Evolutionary conservation across 108 stramenopile genomes (phyloP).

Genomic region (Nitzschia putrida): DNA sequence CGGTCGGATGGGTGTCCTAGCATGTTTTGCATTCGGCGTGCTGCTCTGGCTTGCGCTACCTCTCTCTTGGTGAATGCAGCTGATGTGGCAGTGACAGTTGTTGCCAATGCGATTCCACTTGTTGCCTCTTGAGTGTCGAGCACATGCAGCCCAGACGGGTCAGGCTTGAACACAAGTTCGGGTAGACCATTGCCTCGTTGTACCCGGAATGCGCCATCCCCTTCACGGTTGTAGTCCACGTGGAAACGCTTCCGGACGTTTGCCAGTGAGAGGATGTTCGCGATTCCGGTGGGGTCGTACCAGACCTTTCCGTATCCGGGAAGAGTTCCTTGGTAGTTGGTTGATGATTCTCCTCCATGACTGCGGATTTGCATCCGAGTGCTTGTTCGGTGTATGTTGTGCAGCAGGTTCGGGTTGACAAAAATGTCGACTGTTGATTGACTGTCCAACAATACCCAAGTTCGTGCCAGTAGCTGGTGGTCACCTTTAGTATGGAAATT

Average conservation of each 20-base stretch:
- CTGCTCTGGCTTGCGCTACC: too few species aligned
- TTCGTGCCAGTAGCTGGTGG: too few species aligned
- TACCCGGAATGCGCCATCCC: conserved; percentile 11
- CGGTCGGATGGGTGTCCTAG: too few species aligned
- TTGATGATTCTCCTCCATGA: conserved; percentile 22
- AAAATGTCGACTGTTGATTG: conserved; percentile 53
- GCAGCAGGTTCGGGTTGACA: conserved; percentile 27
- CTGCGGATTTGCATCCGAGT: conserved; percentile 19
- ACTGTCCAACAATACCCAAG: conserved; percentile 40
- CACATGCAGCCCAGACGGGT: too few species aligned
- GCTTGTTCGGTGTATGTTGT: not conserved
- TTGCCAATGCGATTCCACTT: too few species aligned
- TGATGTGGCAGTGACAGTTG: too few species aligned
- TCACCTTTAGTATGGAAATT: too few species aligned
- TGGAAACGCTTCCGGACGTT: conserved; percentile 12
- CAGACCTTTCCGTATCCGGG: conserved; percentile 44
- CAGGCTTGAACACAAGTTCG: too few species aligned
- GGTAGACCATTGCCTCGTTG: too few species aligned
- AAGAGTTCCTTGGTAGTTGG: conserved; percentile 19
- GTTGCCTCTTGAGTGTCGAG: too few species aligned
- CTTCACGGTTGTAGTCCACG: conserved; percentile 35
- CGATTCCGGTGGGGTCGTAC: conserved; percentile 44
- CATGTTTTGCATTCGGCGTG: too few species aligned
- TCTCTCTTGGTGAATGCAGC: too few species aligned
- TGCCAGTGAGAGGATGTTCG: conserved; percentile 46